These are phyloP conservation scores for Psilocybe tampanensis DNA, from an alignment of 768 basidiomycete genomes.

Conservation along the genomic window DNA sequence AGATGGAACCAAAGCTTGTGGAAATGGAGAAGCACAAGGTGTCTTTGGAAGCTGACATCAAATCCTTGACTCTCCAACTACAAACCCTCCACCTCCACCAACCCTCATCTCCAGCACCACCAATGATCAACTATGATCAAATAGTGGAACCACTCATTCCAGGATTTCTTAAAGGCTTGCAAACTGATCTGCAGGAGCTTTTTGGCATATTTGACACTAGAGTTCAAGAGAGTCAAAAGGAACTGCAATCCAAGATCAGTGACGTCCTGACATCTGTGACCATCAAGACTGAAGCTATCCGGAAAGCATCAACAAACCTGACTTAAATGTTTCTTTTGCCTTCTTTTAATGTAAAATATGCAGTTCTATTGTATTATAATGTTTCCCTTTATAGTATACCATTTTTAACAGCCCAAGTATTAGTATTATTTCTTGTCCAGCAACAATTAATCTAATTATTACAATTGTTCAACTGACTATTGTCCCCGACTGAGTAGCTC, in stretches of 20 bases:
- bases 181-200: not conserved
- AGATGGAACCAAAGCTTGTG: conserved; percentile 17
- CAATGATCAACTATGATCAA: conserved; percentile 2
- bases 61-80: conserved; percentile 25
- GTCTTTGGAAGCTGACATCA: conserved; percentile 22
- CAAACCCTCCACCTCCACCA: conserved; percentile 21
- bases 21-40: conserved; percentile 23
- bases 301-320: not conserved
- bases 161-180: not conserved
- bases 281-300: not conserved
- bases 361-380: not conserved
- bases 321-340: not conserved
- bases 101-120: conserved; percentile 15
- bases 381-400: too few relatives aligned
- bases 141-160: not conserved
- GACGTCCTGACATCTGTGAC: not conserved
- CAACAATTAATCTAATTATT: not conserved
- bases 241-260: not conserved
- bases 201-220: not conserved
- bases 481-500: not conserved
- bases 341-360: not conserved
- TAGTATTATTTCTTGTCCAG: too few relatives aligned
- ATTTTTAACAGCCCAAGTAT: too few relatives aligned
- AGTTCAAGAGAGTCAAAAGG: not conserved
- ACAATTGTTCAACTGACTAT: not conserved